A percentile compares a stretch with the other conserved stretches of the same genome.
Evolutionary conservation across 352 stramenopile genomes (phyloP).

Genomic region (Phytophthora cactorum): DNA sequence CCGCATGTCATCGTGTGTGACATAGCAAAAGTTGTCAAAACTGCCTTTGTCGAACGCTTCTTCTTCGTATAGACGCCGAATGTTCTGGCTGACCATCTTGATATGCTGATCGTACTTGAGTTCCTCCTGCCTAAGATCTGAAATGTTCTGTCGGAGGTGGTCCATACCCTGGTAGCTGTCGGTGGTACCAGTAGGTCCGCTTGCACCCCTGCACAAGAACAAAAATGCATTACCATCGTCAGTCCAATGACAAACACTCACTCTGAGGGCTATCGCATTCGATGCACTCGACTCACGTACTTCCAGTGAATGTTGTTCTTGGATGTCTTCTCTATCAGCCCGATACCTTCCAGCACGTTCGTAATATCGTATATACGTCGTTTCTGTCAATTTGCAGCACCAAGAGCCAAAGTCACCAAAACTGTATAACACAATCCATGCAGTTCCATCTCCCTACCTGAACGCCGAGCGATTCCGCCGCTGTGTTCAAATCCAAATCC

Average conservation of each 20-base stretch:
- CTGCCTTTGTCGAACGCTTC: constrained; percentile 78
- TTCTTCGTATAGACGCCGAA: constrained; percentile 86
- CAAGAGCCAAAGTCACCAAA: constrained; percentile 13
- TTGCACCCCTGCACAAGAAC: constrained; percentile 53
- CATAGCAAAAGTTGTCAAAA: constrained; percentile 84
- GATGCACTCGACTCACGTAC: constrained; percentile 50
- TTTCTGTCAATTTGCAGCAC: constrained; percentile 66
- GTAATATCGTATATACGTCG: constrained; percentile 99
- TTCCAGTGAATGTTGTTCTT: constrained; percentile 99
- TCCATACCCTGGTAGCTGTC: constrained; percentile 76
- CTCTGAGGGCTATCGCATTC: neutral
- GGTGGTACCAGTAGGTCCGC: constrained; percentile 43
- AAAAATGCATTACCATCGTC: constrained; percentile 7
- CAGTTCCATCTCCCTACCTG: constrained; percentile 50
- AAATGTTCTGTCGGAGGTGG: constrained; percentile 76
- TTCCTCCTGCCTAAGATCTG: constrained; percentile 85
- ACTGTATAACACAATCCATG: constrained; percentile 1
- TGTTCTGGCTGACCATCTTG: constrained; percentile 80
- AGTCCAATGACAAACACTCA: neutral
- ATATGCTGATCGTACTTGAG: constrained; percentile 87
- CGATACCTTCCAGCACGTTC: constrained; percentile 98
- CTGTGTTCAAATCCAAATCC: constrained; percentile 95
- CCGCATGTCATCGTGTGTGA: constrained; percentile 91
- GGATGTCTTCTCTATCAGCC: constrained; percentile 96
- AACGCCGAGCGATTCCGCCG: constrained; percentile 80